Conservation (phyloP, 139 green algal species). For the Diplosphaera chodatii region DNA sequence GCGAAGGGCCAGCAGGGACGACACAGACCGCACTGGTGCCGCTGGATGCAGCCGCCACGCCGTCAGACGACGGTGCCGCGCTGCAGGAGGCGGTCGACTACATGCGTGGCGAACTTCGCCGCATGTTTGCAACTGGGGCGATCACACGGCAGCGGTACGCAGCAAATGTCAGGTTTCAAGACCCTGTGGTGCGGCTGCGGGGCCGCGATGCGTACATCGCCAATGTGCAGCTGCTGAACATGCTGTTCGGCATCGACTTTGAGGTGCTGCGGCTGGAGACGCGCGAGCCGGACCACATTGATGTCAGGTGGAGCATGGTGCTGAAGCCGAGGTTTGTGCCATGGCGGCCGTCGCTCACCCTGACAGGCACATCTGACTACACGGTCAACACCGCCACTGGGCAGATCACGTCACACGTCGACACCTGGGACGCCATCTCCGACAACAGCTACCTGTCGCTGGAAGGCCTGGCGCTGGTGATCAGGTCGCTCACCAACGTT, state of each 20-base stretch:
- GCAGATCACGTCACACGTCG: constrained; percentile 33
- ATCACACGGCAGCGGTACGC: background rate
- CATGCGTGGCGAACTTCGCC: background rate
- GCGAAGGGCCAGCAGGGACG: background rate
- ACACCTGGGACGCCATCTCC: constrained; percentile 51
- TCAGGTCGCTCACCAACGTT: constrained; percentile 12
- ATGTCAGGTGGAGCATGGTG: constrained; percentile 44
- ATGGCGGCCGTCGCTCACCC: constrained; percentile 35
- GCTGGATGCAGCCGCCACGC: background rate
- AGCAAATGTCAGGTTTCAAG: constrained; percentile 33
- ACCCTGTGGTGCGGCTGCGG: constrained; percentile 31
- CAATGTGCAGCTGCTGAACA: constrained; percentile 30
- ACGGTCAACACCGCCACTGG: constrained; percentile 30
- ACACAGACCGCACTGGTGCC: background rate
- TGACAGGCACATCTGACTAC: constrained; percentile 44
- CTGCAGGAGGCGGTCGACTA: background rate
- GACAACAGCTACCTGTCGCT: constrained; percentile 46
- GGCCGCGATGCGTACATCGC: constrained; percentile 26
- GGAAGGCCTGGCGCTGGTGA: constrained; percentile 17
- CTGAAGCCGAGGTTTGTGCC: constrained; percentile 34
- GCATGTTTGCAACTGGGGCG: background rate
- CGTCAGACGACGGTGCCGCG: too few relatives aligned
- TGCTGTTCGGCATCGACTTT: constrained; percentile 48
- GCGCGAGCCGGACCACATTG: constrained; percentile 25
- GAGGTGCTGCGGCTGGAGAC: constrained; percentile 36